Percentiles rank a stretch among this genome's conserved stretches.
These are phyloP conservation scores for Lachnellula cervina DNA, from an alignment of 2,329 filamentous ascomycete species.

Conservation along the genomic window DNA sequence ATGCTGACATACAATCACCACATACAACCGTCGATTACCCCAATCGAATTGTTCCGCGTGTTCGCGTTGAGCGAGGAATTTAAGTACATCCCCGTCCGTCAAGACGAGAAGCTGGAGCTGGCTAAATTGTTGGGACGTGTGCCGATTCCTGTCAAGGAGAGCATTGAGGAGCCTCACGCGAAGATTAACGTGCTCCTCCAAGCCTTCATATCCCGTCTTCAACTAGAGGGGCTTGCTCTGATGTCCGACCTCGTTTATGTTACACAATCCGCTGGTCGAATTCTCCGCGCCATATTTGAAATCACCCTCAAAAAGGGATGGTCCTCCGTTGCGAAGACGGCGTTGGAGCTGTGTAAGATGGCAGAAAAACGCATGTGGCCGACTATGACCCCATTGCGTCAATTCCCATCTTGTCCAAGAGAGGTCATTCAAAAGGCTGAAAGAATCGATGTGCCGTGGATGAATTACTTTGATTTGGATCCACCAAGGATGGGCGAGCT, in stretches of 20 bases:
- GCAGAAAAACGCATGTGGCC: conserved; percentile 99
- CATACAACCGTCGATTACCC: conserved; percentile 86
- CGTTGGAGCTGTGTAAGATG: conserved; percentile 96
- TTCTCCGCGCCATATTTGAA: conserved; percentile 91
- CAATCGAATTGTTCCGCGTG: conserved; percentile 93
- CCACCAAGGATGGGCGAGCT: conserved; percentile 95
- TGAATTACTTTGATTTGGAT: conserved; percentile 91
- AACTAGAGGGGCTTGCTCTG: conserved; percentile 85
- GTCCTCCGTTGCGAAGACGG: conserved; percentile 87
- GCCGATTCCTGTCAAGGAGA: conserved; percentile 94
- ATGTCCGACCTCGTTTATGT: conserved; percentile 99
- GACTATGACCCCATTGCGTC: conserved; percentile 91
- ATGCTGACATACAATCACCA: conserved; percentile 98
- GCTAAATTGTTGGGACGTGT: conserved; percentile 86
- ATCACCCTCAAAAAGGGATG: conserved; percentile 97
- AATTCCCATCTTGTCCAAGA: conserved; percentile 76
- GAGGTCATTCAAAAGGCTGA: conserved; percentile 92
- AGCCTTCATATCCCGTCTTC: conserved; percentile 91
- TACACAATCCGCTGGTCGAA: conserved; percentile 94
- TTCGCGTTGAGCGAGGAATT: conserved; percentile 97
- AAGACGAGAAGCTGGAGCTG: conserved; percentile 95
- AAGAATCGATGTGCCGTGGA: conserved; percentile 90
- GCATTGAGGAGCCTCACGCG: conserved; percentile 90
- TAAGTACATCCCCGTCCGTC: conserved; percentile 96
- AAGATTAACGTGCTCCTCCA: conserved; percentile 98